phyloP scores from a whole-genome alignment of 345 rosid species.

The Cardamine resedifolia region DNA sequence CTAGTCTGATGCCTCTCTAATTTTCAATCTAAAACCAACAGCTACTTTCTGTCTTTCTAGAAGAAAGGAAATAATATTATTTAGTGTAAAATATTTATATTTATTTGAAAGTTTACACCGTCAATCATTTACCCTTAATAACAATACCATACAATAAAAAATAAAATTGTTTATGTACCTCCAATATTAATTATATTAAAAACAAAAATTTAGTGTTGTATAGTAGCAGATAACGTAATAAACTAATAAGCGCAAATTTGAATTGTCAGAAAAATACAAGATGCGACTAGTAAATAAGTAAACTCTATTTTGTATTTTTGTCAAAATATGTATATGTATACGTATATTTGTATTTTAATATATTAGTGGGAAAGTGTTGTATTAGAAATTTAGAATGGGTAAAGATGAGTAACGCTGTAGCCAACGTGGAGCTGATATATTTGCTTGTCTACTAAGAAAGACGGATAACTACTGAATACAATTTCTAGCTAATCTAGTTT shows the following conservation, averaged over 20 bases:
- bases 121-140: not conserved
- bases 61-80: not conserved
- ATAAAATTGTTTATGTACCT: not conserved
- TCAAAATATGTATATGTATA: not conserved
- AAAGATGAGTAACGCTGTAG: slow-evolving; percentile 23
- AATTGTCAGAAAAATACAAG: not conserved
- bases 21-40: slow-evolving; percentile 2
- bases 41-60: not conserved
- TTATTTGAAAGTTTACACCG: not conserved
- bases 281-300: not conserved
- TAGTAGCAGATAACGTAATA: not conserved
- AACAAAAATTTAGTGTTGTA: not conserved
- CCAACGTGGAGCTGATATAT: slow-evolving; percentile 34
- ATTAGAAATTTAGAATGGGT: slow-evolving; percentile 4
- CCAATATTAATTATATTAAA: no score
- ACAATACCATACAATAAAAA: not conserved
- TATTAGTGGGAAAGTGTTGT: not conserved
- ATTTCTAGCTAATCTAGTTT: slow-evolving; percentile 9
- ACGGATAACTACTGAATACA: slow-evolving; percentile 26
- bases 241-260: not conserved
- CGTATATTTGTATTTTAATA: not conserved
- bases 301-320: not conserved
- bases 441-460: slow-evolving; percentile 22
- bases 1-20: not conserved
- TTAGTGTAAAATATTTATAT: not conserved